Conservation (phyloP, 345 rosid genomes). For the Salix exigua region DNA sequence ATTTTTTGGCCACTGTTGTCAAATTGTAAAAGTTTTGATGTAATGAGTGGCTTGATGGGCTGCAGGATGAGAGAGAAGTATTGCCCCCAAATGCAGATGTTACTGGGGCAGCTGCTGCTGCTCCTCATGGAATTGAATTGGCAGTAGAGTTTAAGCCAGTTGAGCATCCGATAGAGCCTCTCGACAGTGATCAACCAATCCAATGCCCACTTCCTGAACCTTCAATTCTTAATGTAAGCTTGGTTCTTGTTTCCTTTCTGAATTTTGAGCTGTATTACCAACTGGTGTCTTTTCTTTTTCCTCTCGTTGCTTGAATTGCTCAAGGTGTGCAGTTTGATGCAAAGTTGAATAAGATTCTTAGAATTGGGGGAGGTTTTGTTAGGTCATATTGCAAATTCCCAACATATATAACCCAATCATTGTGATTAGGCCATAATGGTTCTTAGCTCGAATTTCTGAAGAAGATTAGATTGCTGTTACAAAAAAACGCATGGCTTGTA, state of each 20-base stretch:
- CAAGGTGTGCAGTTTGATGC: background rate
- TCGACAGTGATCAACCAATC: conserved; percentile 70
- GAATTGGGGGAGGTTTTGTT: background rate
- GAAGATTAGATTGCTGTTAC: background rate
- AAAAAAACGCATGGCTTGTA: background rate
- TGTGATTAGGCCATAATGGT: background rate
- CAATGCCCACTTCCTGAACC: conserved; percentile 90
- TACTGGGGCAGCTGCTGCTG: conserved; percentile 30
- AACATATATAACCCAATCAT: background rate
- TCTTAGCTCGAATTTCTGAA: background rate
- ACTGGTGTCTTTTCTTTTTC: background rate
- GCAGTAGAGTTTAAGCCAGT: conserved; percentile 89
- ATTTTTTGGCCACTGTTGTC: background rate
- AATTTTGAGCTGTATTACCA: background rate
- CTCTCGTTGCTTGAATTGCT: background rate
- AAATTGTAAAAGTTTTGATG: background rate
- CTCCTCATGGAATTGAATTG: conserved; percentile 83
- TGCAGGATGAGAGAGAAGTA: conserved; percentile 66
- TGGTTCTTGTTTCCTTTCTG: background rate
- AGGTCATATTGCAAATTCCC: background rate
- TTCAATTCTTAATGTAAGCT: conserved; percentile 80
- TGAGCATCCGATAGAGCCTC: conserved; percentile 86
- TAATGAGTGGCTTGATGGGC: conserved; percentile 11
- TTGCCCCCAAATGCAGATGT: conserved; percentile 53
- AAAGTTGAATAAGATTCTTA: too few relatives aligned